A percentile compares a stretch with the other conserved stretches of the same genome.
Evolutionary conservation across 1,284 basidiomycete genomes (phyloP).

Genomic region (Boletus albobrunnescens): DNA sequence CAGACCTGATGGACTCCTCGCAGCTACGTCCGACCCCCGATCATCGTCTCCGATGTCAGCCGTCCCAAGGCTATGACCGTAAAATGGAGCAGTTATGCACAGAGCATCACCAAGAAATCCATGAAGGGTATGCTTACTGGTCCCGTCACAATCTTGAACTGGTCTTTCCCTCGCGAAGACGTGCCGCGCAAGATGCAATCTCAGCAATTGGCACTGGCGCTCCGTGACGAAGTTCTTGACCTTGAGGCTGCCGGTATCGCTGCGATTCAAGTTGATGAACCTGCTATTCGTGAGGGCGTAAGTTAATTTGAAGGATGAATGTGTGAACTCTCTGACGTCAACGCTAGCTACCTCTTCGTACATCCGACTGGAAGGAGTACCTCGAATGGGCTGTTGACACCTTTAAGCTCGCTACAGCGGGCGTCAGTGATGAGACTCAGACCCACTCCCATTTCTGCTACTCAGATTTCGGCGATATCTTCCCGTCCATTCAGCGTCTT

Average conservation of each 20-base stretch:
- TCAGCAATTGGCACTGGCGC: conserved; percentile 96
- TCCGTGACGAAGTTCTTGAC: conserved; percentile 98
- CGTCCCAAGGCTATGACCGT: conserved; percentile 94
- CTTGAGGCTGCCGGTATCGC: conserved; percentile 97
- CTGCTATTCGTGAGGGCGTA: conserved; percentile 98
- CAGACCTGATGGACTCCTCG: conserved; percentile 32
- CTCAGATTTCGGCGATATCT: conserved; percentile 96
- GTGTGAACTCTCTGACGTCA: conserved; percentile 15
- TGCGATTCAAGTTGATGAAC: conserved; percentile 99
- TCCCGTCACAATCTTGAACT: conserved; percentile 97
- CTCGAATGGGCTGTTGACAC: conserved; percentile 97
- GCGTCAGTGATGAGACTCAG: conserved; percentile 88
- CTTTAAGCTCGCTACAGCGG: conserved; percentile 93
- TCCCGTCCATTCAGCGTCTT: conserved; percentile 94
- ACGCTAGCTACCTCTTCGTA: conserved; percentile 80
- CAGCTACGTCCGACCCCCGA: conserved; percentile 98
- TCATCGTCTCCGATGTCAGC: conserved; percentile 97
- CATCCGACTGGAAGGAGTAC: conserved; percentile 92
- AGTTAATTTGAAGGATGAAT: conserved; percentile 29
- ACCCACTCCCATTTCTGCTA: conserved; percentile 99
- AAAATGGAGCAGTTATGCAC: conserved; percentile 95
- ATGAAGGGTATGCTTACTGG: conserved; percentile 99
- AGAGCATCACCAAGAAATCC: conserved; percentile 89
- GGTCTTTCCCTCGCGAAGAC: conserved; percentile 99
- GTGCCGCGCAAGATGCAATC: conserved; percentile 95